Evolutionary conservation across 805 yeast genomes (phyloP), one percentile per base, ranked within the genome.

Genomic region (Pichia occidentalis): DNA sequence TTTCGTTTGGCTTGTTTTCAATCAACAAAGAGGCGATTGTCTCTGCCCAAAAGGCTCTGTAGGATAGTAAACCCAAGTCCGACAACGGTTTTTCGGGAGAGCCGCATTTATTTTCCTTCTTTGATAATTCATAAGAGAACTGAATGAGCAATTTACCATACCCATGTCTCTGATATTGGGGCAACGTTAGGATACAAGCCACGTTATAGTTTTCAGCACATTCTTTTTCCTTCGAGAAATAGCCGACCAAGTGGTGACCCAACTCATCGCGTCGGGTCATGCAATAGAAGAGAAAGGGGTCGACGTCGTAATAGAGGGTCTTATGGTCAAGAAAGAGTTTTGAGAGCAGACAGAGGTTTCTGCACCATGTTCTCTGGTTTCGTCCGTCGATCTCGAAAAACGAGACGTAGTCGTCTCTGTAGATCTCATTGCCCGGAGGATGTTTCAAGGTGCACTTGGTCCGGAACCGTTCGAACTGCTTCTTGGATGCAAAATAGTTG

Each of bases 351-450:
- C 97, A 92, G 41, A 92, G 68, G 58, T 92, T 92, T 46, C 98
- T 75, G 60, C 99, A 92, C 97, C 97, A 92, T 0, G 95, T 83
- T 47, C 97, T 70, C 63, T 92, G 98, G 49, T 84, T 83, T 41
- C 96, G 69, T 9, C 99, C 99, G 61, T 92, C 99, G 45, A 92
- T 88, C 58, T 92, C 99, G 70, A 90, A 92, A 57, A 92, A 92
- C 13, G 96, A 85, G 27, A 92, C 90, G 50, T 80, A 77, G 34
- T 82, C 88, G 59, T 92, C 97, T 34, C 98, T 68, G 59, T 92
- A 92, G 17, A 92, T 88, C 55, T 92, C 98, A 63, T 92, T 92
- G 0, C 99, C 99, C 0, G 99, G 99, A 1, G 99, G 99, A 54
- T 90, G 97, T 56, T 81, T 77, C 62, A 92, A 68, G 2, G 94